These are phyloP conservation scores for Choanephora cucurbitarum DNA, from an alignment of 371 early-diverging fungal genomes.

Conservation along the genomic window DNA sequence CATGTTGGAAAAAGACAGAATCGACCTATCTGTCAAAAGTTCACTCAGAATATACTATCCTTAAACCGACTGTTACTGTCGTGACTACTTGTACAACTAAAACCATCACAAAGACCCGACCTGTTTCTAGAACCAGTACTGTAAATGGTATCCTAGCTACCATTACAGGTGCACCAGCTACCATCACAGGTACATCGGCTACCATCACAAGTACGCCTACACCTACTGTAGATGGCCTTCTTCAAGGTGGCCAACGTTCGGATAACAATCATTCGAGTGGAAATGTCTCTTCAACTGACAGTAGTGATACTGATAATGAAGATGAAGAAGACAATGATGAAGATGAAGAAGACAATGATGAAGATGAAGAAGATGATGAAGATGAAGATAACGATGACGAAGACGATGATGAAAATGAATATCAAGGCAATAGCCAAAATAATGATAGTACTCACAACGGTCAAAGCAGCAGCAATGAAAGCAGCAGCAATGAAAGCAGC, in stretches of 20 bases:
- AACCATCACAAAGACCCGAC: conserved; percentile 1
- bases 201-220: neutral
- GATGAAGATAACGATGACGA: neutral
- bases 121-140: conserved; percentile 1
- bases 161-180: too few species aligned
- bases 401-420: neutral
- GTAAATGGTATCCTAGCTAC: neutral
- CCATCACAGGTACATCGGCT: too few species aligned
- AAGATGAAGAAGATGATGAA: neutral
- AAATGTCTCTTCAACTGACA: neutral
- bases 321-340: neutral
- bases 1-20: conserved; percentile 19
- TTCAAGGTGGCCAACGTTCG: neutral
- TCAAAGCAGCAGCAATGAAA: too few species aligned
- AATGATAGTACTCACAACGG: too few species aligned
- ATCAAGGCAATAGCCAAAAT: neutral
- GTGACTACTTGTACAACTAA: conserved; percentile 22
- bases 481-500: neutral
- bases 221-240: neutral
- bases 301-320: neutral
- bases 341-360: neutral
- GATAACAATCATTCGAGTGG: neutral
- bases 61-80: conserved; percentile 2
- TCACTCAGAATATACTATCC: conserved; percentile 6
- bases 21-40: neutral